These are phyloP conservation scores for Xylariaceae sp. DNA, from an alignment of 2,329 filamentous ascomycete genomes.

Conservation along the genomic window DNA sequence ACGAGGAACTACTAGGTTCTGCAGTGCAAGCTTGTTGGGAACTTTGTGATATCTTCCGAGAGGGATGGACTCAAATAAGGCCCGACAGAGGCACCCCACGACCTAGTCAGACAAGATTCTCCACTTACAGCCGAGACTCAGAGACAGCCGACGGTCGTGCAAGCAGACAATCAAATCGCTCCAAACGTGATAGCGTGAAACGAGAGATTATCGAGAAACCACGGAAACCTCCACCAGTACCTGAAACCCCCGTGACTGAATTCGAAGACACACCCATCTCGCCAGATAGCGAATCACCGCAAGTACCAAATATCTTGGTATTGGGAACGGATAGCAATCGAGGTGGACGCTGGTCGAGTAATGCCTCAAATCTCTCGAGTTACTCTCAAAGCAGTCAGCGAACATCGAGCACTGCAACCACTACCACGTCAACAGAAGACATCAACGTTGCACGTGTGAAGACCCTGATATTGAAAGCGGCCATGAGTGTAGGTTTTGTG, in stretches of 20 bases:
- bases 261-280: conserved; percentile 89
- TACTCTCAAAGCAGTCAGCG: conserved; percentile 69
- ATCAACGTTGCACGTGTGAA: conserved; percentile 74
- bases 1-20: conserved; percentile 81
- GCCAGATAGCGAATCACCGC: conserved; percentile 69
- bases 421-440: conserved; percentile 66
- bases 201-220: conserved; percentile 47
- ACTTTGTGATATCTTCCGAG: conserved; percentile 85
- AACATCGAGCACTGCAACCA: conserved; percentile 69
- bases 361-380: conserved; percentile 71
- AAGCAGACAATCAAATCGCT: conserved; percentile 49
- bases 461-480: conserved; percentile 76
- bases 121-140: conserved; percentile 45
- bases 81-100: conserved; percentile 83
- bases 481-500: conserved; percentile 77
- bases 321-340: conserved; percentile 65
- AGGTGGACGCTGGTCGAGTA: conserved; percentile 76
- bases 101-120: conserved; percentile 73
- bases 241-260: conserved; percentile 91
- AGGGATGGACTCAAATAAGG: conserved; percentile 85
- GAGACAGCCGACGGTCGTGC: conserved; percentile 42
- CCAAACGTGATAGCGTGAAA: conserved; percentile 52
- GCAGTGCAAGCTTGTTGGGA: conserved; percentile 95
- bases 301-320: conserved; percentile 82
- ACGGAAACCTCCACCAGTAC: conserved; percentile 50